Base-by-base conservation (phyloP, 192 early-diverging fungal genomes). In the Kickxella alabastrina region DNA sequence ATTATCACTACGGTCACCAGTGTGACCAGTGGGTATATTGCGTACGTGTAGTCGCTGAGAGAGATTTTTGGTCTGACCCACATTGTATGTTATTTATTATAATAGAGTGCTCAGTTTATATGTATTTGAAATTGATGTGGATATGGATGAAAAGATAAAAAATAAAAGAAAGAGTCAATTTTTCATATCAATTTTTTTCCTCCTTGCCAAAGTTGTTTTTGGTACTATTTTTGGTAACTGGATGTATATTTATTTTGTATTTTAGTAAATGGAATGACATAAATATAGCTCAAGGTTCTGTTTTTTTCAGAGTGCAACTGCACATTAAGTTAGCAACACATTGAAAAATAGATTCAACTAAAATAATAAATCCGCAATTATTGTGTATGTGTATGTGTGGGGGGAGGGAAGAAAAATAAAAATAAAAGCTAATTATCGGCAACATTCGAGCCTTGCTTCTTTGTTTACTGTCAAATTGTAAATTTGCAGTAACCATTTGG, bases 11-110 rank as follows among this genome's bases (percentile, higher is more conserved):
- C 53, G 4, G 72, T 64, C 10, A 44, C 44, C 10, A 75, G 63
- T n/a, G 60, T 75, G 9, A 75, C 22, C 17, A 75, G 23, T 45
- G 72, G 72, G 38, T 64, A 75, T 22, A 75, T 41, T 39, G 54
- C 65, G 17, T 75, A 75, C 7, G 53, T 43, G 49, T 75, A 65
- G 23, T 64, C 65, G 39, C 54, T 41, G 8, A 75, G 57, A 36
- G 72, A 61, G 10, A 52, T 39, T 28, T 64, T 67, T 34, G 66
- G 43, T 23, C 63, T 67, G 54, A 62, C 38, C 64, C 71, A 67
- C 64, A 67, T 75, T 22, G 15, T 2, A 7, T 26, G 24, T 25
- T 44, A 21, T 3, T 23, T 43, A 21, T 43, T 19, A 19, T 14
- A 44, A 44, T 44, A 44, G n/a, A 44, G 43, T 10, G 18, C 1